These are phyloP conservation scores for Eucalyptus victrix DNA, from an alignment of 345 rosid species.

Conservation along the genomic window DNA sequence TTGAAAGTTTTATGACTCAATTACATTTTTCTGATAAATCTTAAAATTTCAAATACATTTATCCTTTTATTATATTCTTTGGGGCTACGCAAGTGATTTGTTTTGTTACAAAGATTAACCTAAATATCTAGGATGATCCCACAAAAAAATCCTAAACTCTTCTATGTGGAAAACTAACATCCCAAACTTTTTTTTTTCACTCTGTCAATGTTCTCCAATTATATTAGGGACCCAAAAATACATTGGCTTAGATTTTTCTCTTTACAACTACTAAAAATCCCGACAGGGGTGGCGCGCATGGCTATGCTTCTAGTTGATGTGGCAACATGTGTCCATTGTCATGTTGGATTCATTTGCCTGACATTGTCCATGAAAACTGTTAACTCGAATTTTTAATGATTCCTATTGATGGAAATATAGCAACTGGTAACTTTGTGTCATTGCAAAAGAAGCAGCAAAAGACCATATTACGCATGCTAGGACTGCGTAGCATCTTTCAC, in stretches of 20 bases:
- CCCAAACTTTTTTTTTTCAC: neutral
- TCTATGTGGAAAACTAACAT: neutral
- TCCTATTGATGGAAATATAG: neutral
- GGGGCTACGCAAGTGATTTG: no score
- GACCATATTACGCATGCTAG: neutral
- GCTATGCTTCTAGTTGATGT: neutral
- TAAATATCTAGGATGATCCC: neutral
- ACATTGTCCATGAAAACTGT: neutral
- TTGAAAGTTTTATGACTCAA: neutral
- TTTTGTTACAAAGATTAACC: neutral
- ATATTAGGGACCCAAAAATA: rapidly evolving
- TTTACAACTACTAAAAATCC: neutral
- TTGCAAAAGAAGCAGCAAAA: neutral
- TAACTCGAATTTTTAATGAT: neutral
- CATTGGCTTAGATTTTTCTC: neutral
- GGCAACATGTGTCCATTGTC: neutral
- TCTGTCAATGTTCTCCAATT: neutral
- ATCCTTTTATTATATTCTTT: no score
- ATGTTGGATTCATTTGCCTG: neutral
- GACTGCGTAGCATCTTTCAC: neutral
- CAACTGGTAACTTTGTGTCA: neutral
- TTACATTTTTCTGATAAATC: no score
- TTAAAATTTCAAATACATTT: no score
- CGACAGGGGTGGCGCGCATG: neutral
- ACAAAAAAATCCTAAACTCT: neutral